Base-by-base conservation (phyloP, 2,329 filamentous ascomycete genomes). In the Aspergillus sp. region DNA sequence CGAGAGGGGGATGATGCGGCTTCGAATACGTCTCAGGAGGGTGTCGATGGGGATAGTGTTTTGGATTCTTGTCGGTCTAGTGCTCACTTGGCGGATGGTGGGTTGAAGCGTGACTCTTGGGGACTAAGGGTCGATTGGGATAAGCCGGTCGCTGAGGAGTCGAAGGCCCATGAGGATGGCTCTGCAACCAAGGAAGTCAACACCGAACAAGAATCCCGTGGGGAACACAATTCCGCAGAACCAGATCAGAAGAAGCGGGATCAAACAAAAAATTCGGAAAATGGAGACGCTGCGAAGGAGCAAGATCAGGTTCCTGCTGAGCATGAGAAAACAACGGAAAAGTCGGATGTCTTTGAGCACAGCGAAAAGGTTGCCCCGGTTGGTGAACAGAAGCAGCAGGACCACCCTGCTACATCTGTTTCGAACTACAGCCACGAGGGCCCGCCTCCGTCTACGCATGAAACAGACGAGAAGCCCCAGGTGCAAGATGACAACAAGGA, bases 11-110 rank as follows among this genome's bases (percentile, higher is more conserved):
- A 49, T 12, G 53, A 50, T 39, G 10, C n/a, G 13, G 48, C 49
- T 41, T 43, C 45, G 20, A 52, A 54, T 15, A 61, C 60, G 2
- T 67, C 65, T 5, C 51, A 59, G 6, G 43, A 55, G 42, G 62
- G 58, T 17, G 47, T 53, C 17, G 62, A 67, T 43, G 60, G 63
- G 32, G 47, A 53, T 15, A 52, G 49, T 32, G 55, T 53, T 7
- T 35, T 53, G 20, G 49, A 47, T 15, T 57, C 57, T 7, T 52
- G 55, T 7, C 50, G 51, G 10, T 48, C 53, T 4, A 60, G 51
- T 35, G 37, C 58, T 35, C 42, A 48, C 7, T 22, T 25, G 2
- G 37, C 44, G 2, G 49, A 41, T 23, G 42, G 35, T 41, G 44
- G 43, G 43, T 38, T 39, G 23, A 25, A 43, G 23, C 17, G 10